These are phyloP conservation scores for Arthrinium phaeospermum DNA, from an alignment of 2,329 filamentous ascomycete genomes.

Conservation along the genomic window DNA sequence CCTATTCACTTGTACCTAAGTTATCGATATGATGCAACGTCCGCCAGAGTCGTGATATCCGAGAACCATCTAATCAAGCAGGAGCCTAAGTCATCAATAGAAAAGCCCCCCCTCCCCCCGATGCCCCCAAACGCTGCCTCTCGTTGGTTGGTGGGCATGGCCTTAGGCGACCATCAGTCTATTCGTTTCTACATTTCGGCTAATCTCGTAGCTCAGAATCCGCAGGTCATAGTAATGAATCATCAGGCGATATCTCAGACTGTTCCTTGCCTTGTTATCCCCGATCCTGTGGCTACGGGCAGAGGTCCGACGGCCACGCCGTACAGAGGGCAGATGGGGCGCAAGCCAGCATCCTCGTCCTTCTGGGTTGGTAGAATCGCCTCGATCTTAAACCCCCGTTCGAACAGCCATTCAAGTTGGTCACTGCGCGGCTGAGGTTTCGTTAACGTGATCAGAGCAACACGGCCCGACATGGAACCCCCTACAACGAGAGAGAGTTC, in stretches of 20 bases:
- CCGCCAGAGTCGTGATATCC: background rate
- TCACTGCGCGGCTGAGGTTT: conserved; percentile 36
- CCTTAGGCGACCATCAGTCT: conserved; percentile 34
- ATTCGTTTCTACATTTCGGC: conserved; percentile 44
- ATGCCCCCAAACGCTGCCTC: background rate
- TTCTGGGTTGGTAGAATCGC: conserved; percentile 52
- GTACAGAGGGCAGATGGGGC: conserved; percentile 59
- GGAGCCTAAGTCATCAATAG: background rate
- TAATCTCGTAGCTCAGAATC: conserved; percentile 73
- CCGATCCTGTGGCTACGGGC: conserved; percentile 49
- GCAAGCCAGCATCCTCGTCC: conserved; percentile 51
- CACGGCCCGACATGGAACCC: conserved; percentile 70
- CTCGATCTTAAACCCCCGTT: conserved; percentile 59
- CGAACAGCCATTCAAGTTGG: conserved; percentile 32
- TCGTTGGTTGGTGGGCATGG: background rate
- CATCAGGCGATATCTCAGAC: conserved; percentile 57
- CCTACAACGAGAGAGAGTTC: conserved; percentile 73
- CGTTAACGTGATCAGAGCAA: conserved; percentile 67
- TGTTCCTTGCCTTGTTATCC: background rate
- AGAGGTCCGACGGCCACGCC: conserved; percentile 73
- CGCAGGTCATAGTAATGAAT: conserved; percentile 75
- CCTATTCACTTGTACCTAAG: background rate
- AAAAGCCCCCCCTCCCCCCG: background rate
- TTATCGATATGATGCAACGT: background rate
- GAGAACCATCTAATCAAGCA: background rate